phyloP scores from a whole-genome alignment of 2,329 filamentous ascomycete genomes.

The Hawksworthiomyces lignivorus region DNA sequence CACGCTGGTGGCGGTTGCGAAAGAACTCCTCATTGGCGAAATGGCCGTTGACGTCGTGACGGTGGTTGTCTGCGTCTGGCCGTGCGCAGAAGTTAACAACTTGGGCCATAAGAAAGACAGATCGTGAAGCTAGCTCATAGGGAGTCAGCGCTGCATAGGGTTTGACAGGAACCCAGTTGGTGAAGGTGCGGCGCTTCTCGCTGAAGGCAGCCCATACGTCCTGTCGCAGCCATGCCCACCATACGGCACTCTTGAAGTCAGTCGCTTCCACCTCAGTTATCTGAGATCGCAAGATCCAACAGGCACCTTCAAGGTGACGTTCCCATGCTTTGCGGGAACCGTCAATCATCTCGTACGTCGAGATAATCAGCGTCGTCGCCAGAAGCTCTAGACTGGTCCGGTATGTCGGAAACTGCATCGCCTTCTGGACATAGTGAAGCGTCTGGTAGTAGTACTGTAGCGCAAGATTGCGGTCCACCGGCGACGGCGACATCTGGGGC shows the following conservation, averaged over 20 bases:
- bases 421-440: constrained; percentile 51
- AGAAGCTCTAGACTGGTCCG: constrained; percentile 50
- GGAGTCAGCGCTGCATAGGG: constrained; percentile 34
- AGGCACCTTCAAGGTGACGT: constrained; percentile 54
- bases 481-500: neutral
- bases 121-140: constrained; percentile 41
- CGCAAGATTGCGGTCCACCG: constrained; percentile 22
- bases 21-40: constrained; percentile 38
- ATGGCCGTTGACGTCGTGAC: constrained; percentile 27
- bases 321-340: constrained; percentile 37
- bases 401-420: constrained; percentile 51
- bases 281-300: constrained; percentile 56
- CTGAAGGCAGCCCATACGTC: constrained; percentile 58
- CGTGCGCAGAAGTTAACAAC: constrained; percentile 38
- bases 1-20: constrained; percentile 34
- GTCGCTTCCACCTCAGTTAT: constrained; percentile 49
- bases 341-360: constrained; percentile 58
- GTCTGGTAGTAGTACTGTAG: constrained; percentile 56
- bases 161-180: constrained; percentile 46
- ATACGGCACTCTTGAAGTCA: constrained; percentile 45
- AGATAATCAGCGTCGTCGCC: constrained; percentile 51
- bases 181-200: constrained; percentile 47
- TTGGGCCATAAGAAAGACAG: constrained; percentile 43
- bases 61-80: constrained; percentile 9
- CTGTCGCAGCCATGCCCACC: constrained; percentile 62